Percentiles rank a stretch among this genome's conserved stretches.
Evolutionary conservation across 1,139 yeast genomes (phyloP).

Genomic region (Suhomyces atakaporum): DNA sequence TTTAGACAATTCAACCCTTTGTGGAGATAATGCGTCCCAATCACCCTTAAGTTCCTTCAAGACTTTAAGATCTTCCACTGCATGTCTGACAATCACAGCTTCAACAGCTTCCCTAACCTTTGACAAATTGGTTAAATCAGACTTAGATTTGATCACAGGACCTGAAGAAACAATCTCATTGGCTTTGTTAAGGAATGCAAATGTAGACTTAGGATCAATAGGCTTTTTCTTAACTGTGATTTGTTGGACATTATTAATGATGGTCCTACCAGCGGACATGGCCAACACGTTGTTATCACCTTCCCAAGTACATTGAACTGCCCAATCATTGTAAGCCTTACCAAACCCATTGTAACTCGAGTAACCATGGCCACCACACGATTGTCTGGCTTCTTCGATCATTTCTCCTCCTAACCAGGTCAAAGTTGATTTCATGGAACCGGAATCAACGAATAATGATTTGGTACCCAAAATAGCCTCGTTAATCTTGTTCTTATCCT

Average conservation of each 20-base stretch:
- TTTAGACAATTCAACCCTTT: slow-evolving; percentile 28
- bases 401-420: slow-evolving; percentile 83
- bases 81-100: slow-evolving; percentile 30
- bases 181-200: slow-evolving; percentile 45
- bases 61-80: slow-evolving; percentile 24
- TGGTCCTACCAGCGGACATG: slow-evolving; percentile 78
- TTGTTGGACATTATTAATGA: slow-evolving; percentile 55
- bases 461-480: slow-evolving; percentile 65
- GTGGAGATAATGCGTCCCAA: slow-evolving; percentile 36
- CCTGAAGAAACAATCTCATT: slow-evolving; percentile 19
- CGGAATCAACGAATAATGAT: slow-evolving; percentile 81
- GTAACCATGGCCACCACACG: slow-evolving; percentile 98
- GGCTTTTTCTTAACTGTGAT: slow-evolving; percentile 35
- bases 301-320: slow-evolving; percentile 97
- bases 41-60: slow-evolving; percentile 34
- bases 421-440: slow-evolving; percentile 83
- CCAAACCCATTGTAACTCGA: slow-evolving; percentile 89
- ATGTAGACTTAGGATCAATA: slow-evolving; percentile 34
- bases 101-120: slow-evolving; percentile 22
- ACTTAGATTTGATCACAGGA: slow-evolving; percentile 9
- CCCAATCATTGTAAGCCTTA: slow-evolving; percentile 88
- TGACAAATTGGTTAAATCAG: slow-evolving; percentile 17
- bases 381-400: slow-evolving; percentile 87
- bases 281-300: slow-evolving; percentile 91
- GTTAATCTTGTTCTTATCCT: slow-evolving; percentile 43